Evolutionary conservation across 306 rosid genomes (phyloP).

Genomic region (Glycine tomentella): DNA sequence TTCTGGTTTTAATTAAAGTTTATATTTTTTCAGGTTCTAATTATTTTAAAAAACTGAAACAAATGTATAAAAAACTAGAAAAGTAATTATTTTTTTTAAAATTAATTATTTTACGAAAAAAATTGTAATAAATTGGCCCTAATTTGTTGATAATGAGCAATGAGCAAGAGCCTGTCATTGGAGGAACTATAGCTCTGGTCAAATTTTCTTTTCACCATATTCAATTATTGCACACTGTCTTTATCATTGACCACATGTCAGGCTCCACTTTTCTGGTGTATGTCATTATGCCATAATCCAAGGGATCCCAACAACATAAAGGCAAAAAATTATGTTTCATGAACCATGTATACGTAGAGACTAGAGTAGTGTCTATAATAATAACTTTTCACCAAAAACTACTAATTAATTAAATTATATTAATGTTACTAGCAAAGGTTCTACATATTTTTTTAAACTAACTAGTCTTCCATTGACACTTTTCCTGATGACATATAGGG

Average conservation of each 20-base stretch:
- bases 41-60: neutral
- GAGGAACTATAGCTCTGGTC: neutral
- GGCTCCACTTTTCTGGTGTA: neutral
- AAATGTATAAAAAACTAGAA: too few species aligned
- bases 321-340: neutral
- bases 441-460: neutral
- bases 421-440: neutral
- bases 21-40: too few species aligned
- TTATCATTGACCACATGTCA: neutral
- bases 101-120: too few species aligned
- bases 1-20: too few species aligned
- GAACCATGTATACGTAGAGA: neutral
- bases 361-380: neutral
- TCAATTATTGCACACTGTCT: neutral
- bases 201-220: neutral
- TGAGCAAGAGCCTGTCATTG: neutral
- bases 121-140: too few species aligned
- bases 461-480: neutral
- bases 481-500: conserved; percentile 52
- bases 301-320: neutral
- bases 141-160: too few species aligned
- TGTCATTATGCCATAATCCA: neutral
- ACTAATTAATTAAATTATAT: neutral
- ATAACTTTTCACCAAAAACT: neutral
- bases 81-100: too few species aligned